Evolutionary conservation across 768 basidiomycete species (phyloP), one percentile per base, ranked within the genome.

Genomic region (Stropharia rugosoannulata): DNA sequence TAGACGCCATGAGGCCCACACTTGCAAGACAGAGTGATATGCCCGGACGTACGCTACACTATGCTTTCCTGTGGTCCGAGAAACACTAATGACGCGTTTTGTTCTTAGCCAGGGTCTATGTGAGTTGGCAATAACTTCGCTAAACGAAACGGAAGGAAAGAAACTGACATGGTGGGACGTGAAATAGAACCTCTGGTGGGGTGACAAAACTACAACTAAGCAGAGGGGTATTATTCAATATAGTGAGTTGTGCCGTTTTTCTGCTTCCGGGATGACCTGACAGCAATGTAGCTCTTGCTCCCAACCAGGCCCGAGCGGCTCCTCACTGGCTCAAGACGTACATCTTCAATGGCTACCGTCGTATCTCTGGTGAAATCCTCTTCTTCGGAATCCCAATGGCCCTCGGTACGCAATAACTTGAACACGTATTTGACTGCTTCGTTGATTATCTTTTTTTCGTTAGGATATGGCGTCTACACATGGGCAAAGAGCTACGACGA

Each of bases 111-210:
- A 90, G 89, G 77, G 80, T 79, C 76, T 95, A 85, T 73, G 92
- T 93, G 78, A 82, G 91, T 49, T 44, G 15, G 32, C 51, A 49
- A 47, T 12, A 22, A 52, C 5, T 18, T 29, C 29, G 40, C 13
- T 42, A 15, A 22, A 32, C 29, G 37, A 52, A 51, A 42, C 25
- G 36, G 18, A 43, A 25, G 29, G 25, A 35, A 38, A 43, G 54
- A 61, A 18, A 59, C 51, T 19, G 6, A 41, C 29, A 32, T 32
- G 5, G 29, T 32, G 19, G 48, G 13, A 36, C 44, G 29, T 38
- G 48, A 3, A 54, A 32, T 68, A 95, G 92, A 89, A 80, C 72
- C 77, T 86, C 49, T 97, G 94, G 94, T 97, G 94, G 93, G 94
- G 93, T 75, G 86, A 89, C 73, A 74, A 73, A 58, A 76, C 79